phyloP scores from a whole-genome alignment of 768 basidiomycete species.

The Zangia roseola region DNA sequence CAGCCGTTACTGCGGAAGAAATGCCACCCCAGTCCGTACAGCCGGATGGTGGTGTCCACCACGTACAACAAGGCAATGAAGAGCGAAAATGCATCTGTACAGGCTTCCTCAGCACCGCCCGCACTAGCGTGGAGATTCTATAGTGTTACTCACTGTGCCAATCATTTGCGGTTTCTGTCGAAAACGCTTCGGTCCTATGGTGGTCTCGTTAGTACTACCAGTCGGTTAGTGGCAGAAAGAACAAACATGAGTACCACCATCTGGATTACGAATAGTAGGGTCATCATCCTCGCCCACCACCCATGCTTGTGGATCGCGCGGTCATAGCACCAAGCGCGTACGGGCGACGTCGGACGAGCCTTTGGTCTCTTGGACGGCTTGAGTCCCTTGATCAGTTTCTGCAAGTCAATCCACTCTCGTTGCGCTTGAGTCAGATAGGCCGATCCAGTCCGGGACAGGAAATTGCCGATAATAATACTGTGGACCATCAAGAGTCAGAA shows the following conservation, averaged over 20 bases:
- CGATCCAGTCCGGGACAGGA: conserved; percentile 80
- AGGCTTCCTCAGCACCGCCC: conserved; percentile 7
- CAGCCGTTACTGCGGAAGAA: conserved; percentile 90
- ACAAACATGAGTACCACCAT: conserved; percentile 80
- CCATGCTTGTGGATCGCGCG: conserved; percentile 90
- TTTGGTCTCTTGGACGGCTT: conserved; percentile 82
- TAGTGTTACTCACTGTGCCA: conserved; percentile 54
- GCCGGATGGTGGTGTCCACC: conserved; percentile 74
- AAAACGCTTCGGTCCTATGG: conserved; percentile 77
- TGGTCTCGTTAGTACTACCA: background rate
- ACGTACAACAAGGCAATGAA: conserved; percentile 68
- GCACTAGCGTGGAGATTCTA: conserved; percentile 2
- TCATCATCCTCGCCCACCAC: conserved; percentile 86
- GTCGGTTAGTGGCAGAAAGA: background rate
- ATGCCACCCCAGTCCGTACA: conserved; percentile 78
- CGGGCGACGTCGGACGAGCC: conserved; percentile 45
- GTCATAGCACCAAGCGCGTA: conserved; percentile 88
- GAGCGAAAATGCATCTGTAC: conserved; percentile 73
- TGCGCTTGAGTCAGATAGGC: no score
- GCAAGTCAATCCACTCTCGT: no score
- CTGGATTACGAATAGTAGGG: conserved; percentile 74
- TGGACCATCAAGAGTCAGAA: conserved; percentile 14
- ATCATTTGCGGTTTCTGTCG: conserved; percentile 47
- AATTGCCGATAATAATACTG: conserved; percentile 97
- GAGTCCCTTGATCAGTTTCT: no score